Conservation (phyloP, 169 alveolate genomes). For the Besnoitia besnoiti region DNA sequence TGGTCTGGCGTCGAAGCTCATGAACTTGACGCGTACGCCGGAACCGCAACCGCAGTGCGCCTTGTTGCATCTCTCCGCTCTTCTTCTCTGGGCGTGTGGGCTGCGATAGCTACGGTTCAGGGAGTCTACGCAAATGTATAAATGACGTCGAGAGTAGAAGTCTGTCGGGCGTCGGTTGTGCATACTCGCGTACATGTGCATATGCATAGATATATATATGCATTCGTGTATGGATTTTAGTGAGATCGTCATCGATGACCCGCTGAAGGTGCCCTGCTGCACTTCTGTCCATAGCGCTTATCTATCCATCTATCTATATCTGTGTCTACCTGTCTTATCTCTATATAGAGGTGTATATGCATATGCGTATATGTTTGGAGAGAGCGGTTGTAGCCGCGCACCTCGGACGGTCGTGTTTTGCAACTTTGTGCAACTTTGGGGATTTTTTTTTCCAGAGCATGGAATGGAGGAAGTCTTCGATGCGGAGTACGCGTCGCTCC, state of each 20-base stretch:
- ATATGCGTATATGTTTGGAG: not conserved
- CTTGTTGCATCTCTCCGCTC: too few relatives aligned
- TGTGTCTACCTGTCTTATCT: not conserved
- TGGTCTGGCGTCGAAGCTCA: slow-evolving; percentile 89
- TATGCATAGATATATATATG: not conserved
- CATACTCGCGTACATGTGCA: not conserved
- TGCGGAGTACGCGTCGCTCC: slow-evolving; percentile 87
- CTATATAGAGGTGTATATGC: not conserved
- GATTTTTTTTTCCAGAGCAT: not conserved
- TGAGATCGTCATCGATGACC: too few relatives aligned
- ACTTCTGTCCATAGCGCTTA: too few relatives aligned
- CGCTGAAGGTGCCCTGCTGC: too few relatives aligned
- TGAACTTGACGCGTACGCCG: slow-evolving; percentile 64
- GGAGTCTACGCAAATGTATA: not conserved
- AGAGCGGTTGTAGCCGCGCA: not conserved
- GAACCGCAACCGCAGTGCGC: too few relatives aligned
- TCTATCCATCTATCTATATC: not conserved
- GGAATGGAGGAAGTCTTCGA: slow-evolving; percentile 87
- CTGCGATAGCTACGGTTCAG: not conserved
- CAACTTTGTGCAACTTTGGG: too few relatives aligned
- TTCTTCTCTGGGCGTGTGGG: too few relatives aligned
- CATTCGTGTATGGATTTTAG: too few relatives aligned
- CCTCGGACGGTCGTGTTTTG: not conserved
- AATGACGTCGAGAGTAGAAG: not conserved
- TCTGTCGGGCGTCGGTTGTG: too few relatives aligned